Evolutionary conservation across 2,329 filamentous ascomycete species (phyloP), one percentile per base, ranked within the genome.

Genomic region (Diaporthe caulivora): DNA sequence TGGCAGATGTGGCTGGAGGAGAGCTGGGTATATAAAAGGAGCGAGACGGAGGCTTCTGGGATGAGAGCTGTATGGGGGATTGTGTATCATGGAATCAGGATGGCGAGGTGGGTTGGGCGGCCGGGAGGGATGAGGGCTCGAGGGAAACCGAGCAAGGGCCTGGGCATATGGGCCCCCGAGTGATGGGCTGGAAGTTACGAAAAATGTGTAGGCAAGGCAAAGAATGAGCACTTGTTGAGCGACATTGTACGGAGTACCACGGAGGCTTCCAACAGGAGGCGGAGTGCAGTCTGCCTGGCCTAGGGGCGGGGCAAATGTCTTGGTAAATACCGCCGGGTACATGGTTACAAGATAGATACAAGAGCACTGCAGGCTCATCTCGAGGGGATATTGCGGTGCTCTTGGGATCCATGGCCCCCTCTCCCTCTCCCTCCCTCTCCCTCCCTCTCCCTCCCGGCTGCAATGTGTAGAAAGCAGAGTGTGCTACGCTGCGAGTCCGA

Each of bases 211-310:
- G 17, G 10, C n/a, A 31, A 44, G 53, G 34, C 24, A 15, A 29
- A 29, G 29, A 53, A 34, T 21, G 62, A n/a, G 54, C 53, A 62
- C 24, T 29, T 42, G 24, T 21, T 42, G 24, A 47, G 58, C 58
- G 40, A 47, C 37, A 24, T 44, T n/a, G n/a, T n/a, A n/a, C n/a
- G n/a, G n/a, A n/a, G 54, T 40, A 60, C 37, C 37, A 40, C 8
- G 37, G 11, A 13, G 37, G 37, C 37, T 26, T 15, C 37, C 24
- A 24, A 49, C 18, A 13, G 47, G 55, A 31, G 72, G 72, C 72
- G 70, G 72, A 58, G 72, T 74, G 29, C 44, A 26, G 34, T 60
- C 53, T 74, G 72, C 72, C 69, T 74, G 53, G 72, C 15, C 69
- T 7, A 24, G 69, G 24, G 67, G 68, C 53, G 47, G 42, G 53